These are phyloP conservation scores for Leccinum holopus DNA, from an alignment of 1,284 basidiomycete genomes.

Conservation along the genomic window DNA sequence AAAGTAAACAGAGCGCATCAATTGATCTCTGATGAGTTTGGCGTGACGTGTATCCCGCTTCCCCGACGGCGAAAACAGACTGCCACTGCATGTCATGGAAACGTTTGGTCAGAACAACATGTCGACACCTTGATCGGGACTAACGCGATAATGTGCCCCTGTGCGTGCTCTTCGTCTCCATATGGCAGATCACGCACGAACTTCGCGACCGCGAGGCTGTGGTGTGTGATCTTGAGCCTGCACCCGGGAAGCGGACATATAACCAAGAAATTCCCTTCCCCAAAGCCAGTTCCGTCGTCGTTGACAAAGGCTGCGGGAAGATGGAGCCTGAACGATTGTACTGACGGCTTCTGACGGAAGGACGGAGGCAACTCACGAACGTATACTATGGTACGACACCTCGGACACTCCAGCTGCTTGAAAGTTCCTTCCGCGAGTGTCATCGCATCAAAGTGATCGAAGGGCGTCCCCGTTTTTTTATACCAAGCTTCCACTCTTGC, in stretches of 20 bases:
- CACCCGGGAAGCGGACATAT: constrained; percentile 34
- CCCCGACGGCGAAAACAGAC: constrained; percentile 27
- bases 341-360: background rate
- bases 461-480: constrained; percentile 31
- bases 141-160: constrained; percentile 23
- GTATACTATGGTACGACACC: constrained; percentile 30
- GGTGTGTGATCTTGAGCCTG: constrained; percentile 31
- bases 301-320: constrained; percentile 32
- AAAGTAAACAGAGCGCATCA: constrained; percentile 27
- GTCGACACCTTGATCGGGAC: constrained; percentile 6
- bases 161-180: constrained; percentile 10
- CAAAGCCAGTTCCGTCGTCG: constrained; percentile 34
- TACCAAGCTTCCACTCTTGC: constrained; percentile 30
- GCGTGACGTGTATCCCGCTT: constrained; percentile 27
- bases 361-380: constrained; percentile 32
- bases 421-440: constrained; percentile 16
- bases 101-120: background rate
- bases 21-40: constrained; percentile 23
- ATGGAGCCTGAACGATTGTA: background rate
- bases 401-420: constrained; percentile 35
- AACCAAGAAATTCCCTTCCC: constrained; percentile 32
- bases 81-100: constrained; percentile 27
- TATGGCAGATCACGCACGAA: constrained; percentile 35
- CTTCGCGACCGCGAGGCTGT: constrained; percentile 36
- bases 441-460: constrained; percentile 39